Conservation (phyloP, 257 asterid genomes). For the Lycium barbarum region DNA sequence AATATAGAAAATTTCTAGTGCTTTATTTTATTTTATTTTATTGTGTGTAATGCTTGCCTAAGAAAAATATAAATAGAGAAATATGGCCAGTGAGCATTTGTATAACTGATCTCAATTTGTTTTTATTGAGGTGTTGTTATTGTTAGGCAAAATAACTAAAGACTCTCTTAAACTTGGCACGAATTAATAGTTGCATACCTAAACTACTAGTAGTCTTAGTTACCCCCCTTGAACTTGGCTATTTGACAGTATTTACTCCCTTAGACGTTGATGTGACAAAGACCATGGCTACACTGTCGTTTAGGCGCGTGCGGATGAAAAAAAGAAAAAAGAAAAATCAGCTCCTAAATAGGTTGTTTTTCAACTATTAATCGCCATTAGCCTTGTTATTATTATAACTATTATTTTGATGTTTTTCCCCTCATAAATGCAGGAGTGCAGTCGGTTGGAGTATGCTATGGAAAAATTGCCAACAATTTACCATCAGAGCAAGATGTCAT, state of each 20-base stretch:
- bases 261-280: too few species aligned
- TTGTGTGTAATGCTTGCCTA: neutral
- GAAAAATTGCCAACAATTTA: constrained; percentile 41
- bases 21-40: neutral
- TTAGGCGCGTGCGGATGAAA: too few species aligned
- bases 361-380: too few species aligned
- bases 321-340: too few species aligned
- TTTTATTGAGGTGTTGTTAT: neutral
- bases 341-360: too few species aligned
- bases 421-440: constrained; percentile 30
- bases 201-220: too few species aligned
- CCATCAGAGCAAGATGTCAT: constrained; percentile 43
- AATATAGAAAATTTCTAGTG: neutral
- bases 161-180: too few species aligned
- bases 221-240: too few species aligned
- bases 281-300: too few species aligned
- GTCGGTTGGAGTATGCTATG: constrained; percentile 43
- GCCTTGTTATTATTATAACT: too few species aligned
- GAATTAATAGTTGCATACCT: too few species aligned
- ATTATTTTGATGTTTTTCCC: neutral
- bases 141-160: neutral
- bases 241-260: too few species aligned
- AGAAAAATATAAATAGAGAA: neutral
- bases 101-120: neutral
- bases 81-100: neutral